Conservation (phyloP, 2,329 filamentous ascomycete genomes). For the Fusarium sp. region DNA sequence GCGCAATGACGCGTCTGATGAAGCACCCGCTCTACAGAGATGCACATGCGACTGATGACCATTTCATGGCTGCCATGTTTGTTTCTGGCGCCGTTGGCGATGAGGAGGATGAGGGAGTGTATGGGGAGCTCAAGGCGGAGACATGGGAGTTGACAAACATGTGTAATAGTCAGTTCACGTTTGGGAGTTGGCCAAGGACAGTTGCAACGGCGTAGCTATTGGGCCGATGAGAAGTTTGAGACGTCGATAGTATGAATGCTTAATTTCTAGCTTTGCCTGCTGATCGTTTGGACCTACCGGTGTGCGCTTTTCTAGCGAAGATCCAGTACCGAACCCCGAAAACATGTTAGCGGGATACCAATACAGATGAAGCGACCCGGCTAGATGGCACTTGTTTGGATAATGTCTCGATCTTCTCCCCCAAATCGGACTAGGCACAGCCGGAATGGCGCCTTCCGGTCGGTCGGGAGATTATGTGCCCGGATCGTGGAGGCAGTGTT, state of each 20-base stretch:
- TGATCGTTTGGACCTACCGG: not conserved
- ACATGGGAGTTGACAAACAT: conserved; percentile 75
- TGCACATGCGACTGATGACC: conserved; percentile 76
- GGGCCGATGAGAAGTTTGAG: not conserved
- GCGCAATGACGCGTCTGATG: conserved; percentile 70
- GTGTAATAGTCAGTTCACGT: conserved; percentile 69
- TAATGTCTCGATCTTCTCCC: not conserved
- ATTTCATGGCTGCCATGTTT: conserved; percentile 75
- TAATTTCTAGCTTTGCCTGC: not conserved
- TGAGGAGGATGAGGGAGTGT: conserved; percentile 55
- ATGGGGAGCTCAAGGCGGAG: conserved; percentile 63
- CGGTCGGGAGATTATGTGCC: not conserved
- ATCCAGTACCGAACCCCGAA: not conserved
- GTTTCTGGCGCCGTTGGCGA: conserved; percentile 67
- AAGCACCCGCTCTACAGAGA: conserved; percentile 74
- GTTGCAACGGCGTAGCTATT: not conserved
- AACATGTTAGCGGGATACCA: not conserved
- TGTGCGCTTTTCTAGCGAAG: not conserved
- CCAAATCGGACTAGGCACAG: not conserved
- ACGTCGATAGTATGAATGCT: not conserved
- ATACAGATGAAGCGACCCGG: not conserved
- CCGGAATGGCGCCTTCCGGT: not conserved
- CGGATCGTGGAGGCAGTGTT: not conserved
- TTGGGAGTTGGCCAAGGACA: conserved; percentile 50
- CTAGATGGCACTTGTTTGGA: not conserved